phyloP scores from a whole-genome alignment of 108 stramenopile species.

The Fistulifera pelliculosa region DNA sequence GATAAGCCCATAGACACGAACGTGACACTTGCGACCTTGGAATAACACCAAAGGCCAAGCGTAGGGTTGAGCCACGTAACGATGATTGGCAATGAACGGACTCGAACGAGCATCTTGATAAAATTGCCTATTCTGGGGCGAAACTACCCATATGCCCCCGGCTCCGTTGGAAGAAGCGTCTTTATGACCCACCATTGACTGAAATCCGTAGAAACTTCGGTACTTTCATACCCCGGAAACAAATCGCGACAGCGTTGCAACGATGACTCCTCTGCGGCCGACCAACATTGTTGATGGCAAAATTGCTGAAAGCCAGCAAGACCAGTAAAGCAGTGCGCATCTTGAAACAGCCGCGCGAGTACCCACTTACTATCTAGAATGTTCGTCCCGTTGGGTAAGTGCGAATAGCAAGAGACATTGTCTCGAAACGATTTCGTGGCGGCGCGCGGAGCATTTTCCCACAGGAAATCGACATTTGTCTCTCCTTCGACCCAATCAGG shows the following conservation, averaged over 20 bases:
- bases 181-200: constrained; percentile 70
- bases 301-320: constrained; percentile 32
- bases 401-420: constrained; percentile 43
- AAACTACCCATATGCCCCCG: constrained; percentile 77
- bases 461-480: constrained; percentile 42
- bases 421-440: constrained; percentile 54
- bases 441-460: constrained; percentile 75
- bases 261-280: constrained; percentile 3
- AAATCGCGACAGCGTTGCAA: not conserved
- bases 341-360: constrained; percentile 45
- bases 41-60: constrained; percentile 73
- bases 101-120: not conserved
- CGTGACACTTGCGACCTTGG: constrained; percentile 60
- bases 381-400: constrained; percentile 64
- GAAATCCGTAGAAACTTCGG: constrained; percentile 8
- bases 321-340: constrained; percentile 54
- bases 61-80: constrained; percentile 69
- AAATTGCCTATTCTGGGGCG: constrained; percentile 20
- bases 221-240: not conserved
- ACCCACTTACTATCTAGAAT: constrained; percentile 78
- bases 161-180: constrained; percentile 75
- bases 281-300: constrained; percentile 11
- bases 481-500: constrained; percentile 26
- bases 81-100: not conserved
- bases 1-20: constrained; percentile 67